Conservation (phyloP, 2,329 filamentous ascomycete genomes). For the Pseudodiploospora longispora region DNA sequence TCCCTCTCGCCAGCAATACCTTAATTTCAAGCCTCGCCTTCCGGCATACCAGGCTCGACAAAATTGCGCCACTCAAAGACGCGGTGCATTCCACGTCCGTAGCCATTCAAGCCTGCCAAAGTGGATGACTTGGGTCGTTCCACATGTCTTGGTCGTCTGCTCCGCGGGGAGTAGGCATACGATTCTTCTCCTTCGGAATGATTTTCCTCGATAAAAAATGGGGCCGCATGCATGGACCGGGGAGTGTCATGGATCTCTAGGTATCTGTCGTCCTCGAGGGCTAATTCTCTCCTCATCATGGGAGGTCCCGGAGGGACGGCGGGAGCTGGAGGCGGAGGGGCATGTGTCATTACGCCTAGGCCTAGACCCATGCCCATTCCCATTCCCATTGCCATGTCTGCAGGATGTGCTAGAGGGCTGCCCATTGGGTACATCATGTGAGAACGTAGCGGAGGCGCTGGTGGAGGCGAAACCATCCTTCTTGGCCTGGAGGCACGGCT, state of each 20-base stretch:
- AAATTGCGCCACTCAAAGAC: conserved; percentile 42
- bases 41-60: conserved; percentile 35
- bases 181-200: too few relatives aligned
- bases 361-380: conserved; percentile 4
- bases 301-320: conserved; percentile 24
- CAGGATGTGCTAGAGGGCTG: conserved; percentile 1
- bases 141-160: conserved; percentile 18
- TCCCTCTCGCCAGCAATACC: too few relatives aligned
- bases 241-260: too few relatives aligned
- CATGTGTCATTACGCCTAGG: conserved; percentile 6
- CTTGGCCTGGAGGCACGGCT: conserved; percentile 22
- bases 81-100: conserved; percentile 37
- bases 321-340: conserved; percentile 18
- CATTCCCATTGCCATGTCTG: conserved; percentile 11
- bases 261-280: too few relatives aligned
- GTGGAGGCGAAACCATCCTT: conserved; percentile 2
- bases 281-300: conserved; percentile 18
- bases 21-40: conserved; percentile 16
- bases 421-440: conserved; percentile 8
- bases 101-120: conserved; percentile 39
- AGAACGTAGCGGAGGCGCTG: conserved; percentile 12
- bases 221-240: too few relatives aligned
- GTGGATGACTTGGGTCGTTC: conserved; percentile 31
- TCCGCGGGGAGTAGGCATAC: conserved; percentile 15
- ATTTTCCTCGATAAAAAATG: too few relatives aligned